Conservation (phyloP, 2,329 filamentous ascomycete species). For the Phyllosticta citriasiana region DNA sequence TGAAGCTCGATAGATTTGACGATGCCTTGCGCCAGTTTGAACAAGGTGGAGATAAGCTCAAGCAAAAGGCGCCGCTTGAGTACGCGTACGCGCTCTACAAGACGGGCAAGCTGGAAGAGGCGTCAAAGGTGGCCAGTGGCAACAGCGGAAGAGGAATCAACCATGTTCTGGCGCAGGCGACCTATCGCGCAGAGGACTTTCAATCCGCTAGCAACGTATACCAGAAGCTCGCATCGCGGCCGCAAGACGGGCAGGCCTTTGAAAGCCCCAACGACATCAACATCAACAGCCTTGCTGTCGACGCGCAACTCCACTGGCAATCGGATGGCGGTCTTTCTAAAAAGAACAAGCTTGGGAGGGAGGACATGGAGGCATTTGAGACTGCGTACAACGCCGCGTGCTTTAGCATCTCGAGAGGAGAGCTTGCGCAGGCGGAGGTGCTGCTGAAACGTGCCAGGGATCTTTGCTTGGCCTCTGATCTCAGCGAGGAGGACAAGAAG, state of each 20-base stretch:
- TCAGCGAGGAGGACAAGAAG: slow-evolving; percentile 63
- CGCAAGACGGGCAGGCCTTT: slow-evolving; percentile 30
- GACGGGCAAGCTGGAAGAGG: slow-evolving; percentile 57
- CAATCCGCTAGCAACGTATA: slow-evolving; percentile 56
- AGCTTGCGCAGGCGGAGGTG: slow-evolving; percentile 53
- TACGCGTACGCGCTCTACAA: slow-evolving; percentile 80
- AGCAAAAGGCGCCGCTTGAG: slow-evolving; percentile 54
- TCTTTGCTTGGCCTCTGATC: slow-evolving; percentile 62
- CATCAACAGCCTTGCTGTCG: slow-evolving; percentile 64
- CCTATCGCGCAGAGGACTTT: slow-evolving; percentile 60
- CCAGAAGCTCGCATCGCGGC: slow-evolving; percentile 41
- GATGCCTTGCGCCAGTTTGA: slow-evolving; percentile 63
- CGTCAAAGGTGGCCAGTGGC: slow-evolving; percentile 42
- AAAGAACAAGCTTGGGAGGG: slow-evolving; percentile 46
- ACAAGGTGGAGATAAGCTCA: slow-evolving; percentile 51
- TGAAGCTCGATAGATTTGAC: slow-evolving; percentile 74
- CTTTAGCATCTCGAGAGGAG: slow-evolving; percentile 58
- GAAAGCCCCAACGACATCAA: slow-evolving; percentile 64
- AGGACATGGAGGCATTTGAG: slow-evolving; percentile 64
- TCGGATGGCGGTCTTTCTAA: slow-evolving; percentile 43
- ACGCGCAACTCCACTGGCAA: slow-evolving; percentile 64
- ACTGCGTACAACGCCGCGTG: slow-evolving; percentile 74
- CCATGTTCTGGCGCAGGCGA: slow-evolving; percentile 54
- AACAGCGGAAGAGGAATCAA: slow-evolving; percentile 40
- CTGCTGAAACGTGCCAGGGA: slow-evolving; percentile 60